Evolutionary conservation across 2,329 filamentous ascomycete genomes (phyloP), one percentile per base, ranked within the genome.

Genomic region (Plenodomus lindquistii): DNA sequence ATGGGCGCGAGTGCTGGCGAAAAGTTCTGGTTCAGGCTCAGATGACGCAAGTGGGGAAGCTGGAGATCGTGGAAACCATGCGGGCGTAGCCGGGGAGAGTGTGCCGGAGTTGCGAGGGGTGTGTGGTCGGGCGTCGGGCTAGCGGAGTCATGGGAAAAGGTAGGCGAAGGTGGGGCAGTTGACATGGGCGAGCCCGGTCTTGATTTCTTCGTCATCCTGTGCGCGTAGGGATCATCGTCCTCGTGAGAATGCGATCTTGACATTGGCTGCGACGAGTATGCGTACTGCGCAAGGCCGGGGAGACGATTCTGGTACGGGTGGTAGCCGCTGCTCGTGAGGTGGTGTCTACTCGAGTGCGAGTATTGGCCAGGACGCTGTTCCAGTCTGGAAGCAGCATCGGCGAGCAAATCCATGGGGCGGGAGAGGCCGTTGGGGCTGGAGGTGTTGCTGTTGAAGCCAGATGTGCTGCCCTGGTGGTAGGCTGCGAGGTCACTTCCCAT

Each of bases 121-220:
- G 94, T 97, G 78, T 97, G 92, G 67, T 97, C 93, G 10, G 93
- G 94, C 1, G 93, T 99, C 4, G 93, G 94, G 9, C 93, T 97
- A 39, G 93, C 82, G 10, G 93, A 97, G 73, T 96, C 91, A 75
- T 97, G 91, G 2, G 93, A 97, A 73, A 97, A 96, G 3, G 92
- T 97, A 20, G 93, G 93, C 24, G 93, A 97, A 20, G 93, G 96
- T 17, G 94, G 94, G 40, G 93, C 93, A 2, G 93, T 97, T 8
- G 92, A 97, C 75, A 95, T 91, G 44, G 93, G 94, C 29, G 93
- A 97, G 72, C 92, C 94, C 37, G 94, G 93, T 62, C 93, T 81
- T 51, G 93, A 97, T 55, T 91, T 86, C 80, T 97, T 97, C 20
- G 88, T 83, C 62, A 87, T 84, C 51, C 89, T 82, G 69, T 91